A percentile compares a stretch with the other conserved stretches of the same genome.
Evolutionary conservation across 352 stramenopile species (phyloP).

Genomic region (Phytophthora agathidicida): DNA sequence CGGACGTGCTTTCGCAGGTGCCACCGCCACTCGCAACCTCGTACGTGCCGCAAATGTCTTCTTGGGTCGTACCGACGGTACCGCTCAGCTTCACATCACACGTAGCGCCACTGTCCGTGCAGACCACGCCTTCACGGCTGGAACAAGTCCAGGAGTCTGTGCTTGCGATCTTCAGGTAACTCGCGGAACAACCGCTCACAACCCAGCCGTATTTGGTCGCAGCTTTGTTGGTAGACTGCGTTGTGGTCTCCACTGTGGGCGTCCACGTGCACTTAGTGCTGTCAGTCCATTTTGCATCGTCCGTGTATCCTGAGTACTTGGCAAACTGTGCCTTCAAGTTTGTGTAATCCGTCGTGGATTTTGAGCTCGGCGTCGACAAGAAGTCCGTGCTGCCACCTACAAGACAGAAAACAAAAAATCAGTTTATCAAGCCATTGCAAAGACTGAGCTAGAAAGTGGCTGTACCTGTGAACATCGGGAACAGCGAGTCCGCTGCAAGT

Average conservation of each 20-base stretch:
- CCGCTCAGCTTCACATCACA: constrained; percentile 70
- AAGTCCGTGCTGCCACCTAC: constrained; percentile 71
- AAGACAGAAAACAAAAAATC: constrained; percentile 11
- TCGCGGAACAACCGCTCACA: constrained; percentile 57
- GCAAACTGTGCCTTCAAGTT: constrained; percentile 77
- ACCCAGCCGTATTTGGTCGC: constrained; percentile 72
- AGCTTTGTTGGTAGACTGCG: constrained; percentile 58
- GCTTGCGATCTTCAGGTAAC: constrained; percentile 56
- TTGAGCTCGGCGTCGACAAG: constrained; percentile 63
- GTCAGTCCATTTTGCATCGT: constrained; percentile 61
- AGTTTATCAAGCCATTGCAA: constrained; percentile 8
- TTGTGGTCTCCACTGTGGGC: constrained; percentile 58
- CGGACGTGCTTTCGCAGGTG: constrained; percentile 63
- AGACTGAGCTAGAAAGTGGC: background rate
- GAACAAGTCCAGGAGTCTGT: constrained; percentile 77
- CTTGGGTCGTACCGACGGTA: constrained; percentile 68
- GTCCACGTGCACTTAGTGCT: constrained; percentile 71
- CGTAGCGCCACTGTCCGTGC: constrained; percentile 58
- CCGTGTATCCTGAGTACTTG: constrained; percentile 63
- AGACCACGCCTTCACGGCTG: constrained; percentile 75
- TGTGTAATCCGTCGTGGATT: constrained; percentile 64
- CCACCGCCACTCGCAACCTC: constrained; percentile 66
- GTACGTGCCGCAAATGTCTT: constrained; percentile 78
- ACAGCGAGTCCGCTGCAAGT: constrained; percentile 64
- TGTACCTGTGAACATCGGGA: constrained; percentile 84